Percentiles rank a stretch among this genome's conserved stretches.
Evolutionary conservation across 441 rosid species (phyloP).

Genomic region (Metrosideros polymorpha): DNA sequence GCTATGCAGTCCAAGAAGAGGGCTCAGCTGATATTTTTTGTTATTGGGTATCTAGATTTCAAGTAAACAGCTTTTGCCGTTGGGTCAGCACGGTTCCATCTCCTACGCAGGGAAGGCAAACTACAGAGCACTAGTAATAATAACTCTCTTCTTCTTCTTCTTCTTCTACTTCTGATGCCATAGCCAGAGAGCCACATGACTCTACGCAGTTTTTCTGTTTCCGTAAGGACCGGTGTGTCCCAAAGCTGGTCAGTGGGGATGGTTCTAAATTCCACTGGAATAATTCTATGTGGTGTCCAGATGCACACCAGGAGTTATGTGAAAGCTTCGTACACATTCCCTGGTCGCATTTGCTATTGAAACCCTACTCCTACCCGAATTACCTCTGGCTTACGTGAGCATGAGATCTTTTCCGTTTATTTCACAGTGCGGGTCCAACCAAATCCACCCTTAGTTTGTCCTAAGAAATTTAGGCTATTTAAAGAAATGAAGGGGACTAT

Average conservation of each 20-base stretch:
- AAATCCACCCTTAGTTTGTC: background rate
- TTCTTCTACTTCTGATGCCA: background rate
- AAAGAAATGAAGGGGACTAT: background rate
- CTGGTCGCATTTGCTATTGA: background rate
- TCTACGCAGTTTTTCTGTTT: background rate
- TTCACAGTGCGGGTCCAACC: background rate
- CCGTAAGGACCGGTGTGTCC: background rate
- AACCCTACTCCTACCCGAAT: background rate
- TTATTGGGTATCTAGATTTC: background rate
- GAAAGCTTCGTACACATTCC: background rate
- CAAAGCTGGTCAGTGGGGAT: background rate
- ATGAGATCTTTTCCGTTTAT: background rate
- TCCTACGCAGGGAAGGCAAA: background rate
- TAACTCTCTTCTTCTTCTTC: background rate
- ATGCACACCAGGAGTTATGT: background rate
- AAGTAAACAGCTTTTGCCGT: background rate
- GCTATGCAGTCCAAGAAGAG: background rate
- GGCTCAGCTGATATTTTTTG: background rate
- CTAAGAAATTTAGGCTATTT: background rate
- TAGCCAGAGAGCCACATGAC: background rate
- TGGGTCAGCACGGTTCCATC: background rate
- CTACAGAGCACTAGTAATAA: background rate
- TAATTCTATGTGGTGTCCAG: background rate
- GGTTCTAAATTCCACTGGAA: background rate
- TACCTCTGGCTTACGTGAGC: background rate